Conservation (phyloP, 2,329 filamentous ascomycete species). For the Aspergillus spinulosporus region DNA sequence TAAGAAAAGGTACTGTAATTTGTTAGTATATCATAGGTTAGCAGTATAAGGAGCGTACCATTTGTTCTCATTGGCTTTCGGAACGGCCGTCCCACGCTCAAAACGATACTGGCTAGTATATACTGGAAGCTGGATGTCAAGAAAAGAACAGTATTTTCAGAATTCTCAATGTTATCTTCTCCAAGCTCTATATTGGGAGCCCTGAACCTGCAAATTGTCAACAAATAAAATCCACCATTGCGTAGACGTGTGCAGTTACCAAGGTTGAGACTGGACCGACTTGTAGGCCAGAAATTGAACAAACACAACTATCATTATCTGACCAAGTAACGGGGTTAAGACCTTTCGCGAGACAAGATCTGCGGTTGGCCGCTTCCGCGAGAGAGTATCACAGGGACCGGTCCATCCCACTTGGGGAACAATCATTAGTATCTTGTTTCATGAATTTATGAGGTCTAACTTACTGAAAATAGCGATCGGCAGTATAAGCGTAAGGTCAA, state of each 20-base stretch:
- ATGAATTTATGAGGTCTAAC: conserved; percentile 26
- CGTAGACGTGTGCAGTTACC: conserved; percentile 52
- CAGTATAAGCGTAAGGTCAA: conserved; percentile 87
- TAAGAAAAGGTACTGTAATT: conserved; percentile 72
- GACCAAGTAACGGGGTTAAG: conserved; percentile 80
- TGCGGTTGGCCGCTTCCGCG: conserved; percentile 83
- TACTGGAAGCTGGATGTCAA: conserved; percentile 92
- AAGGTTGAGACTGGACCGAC: conserved; percentile 73
- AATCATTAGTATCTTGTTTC: background rate
- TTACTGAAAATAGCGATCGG: conserved; percentile 93
- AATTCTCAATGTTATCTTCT: conserved; percentile 84
- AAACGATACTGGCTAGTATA: conserved; percentile 81
- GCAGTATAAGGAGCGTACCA: conserved; percentile 54
- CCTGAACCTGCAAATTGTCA: conserved; percentile 60
- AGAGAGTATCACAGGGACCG: conserved; percentile 74
- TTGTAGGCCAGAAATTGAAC: conserved; percentile 75
- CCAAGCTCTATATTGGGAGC: conserved; percentile 75
- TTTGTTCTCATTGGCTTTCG: conserved; percentile 78
- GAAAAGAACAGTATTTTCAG: conserved; percentile 90
- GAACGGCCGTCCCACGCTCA: conserved; percentile 91
- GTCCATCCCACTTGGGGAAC: conserved; percentile 78
- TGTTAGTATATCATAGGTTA: background rate
- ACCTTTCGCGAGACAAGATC: conserved; percentile 92
- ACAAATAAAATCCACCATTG: background rate
- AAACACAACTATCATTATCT: conserved; percentile 77